phyloP scores from a whole-genome alignment of 2,329 filamentous ascomycete genomes.

The Cordyceps farinosa region DNA sequence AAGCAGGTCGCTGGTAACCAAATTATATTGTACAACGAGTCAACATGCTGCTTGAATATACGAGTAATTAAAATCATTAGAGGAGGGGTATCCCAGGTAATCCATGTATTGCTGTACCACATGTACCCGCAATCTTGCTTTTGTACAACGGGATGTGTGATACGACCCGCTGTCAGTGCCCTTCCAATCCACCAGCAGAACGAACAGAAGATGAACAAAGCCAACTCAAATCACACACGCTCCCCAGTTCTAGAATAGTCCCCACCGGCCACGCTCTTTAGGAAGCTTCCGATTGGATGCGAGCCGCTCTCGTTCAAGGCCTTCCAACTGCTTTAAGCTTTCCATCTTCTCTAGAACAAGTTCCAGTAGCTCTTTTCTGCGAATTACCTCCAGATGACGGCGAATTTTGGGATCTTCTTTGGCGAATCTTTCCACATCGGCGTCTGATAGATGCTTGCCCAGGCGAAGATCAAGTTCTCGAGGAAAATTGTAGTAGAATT shows the following conservation, averaged over 20 bases:
- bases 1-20: background rate
- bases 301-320: slow-evolving; percentile 58
- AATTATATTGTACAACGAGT: background rate
- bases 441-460: slow-evolving; percentile 71
- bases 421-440: slow-evolving; percentile 85
- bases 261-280: slow-evolving; percentile 47
- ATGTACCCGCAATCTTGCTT: background rate
- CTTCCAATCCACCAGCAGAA: background rate
- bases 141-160: background rate
- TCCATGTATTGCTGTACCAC: background rate
- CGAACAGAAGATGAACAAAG: background rate
- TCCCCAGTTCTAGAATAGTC: slow-evolving; percentile 40
- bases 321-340: slow-evolving; percentile 77
- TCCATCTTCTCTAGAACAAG: slow-evolving; percentile 96
- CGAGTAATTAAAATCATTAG: slow-evolving; percentile 10
- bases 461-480: slow-evolving; percentile 85
- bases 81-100: slow-evolving; percentile 30
- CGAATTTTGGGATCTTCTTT: slow-evolving; percentile 89
- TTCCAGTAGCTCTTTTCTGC: slow-evolving; percentile 87
- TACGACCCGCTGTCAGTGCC: background rate
- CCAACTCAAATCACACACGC: background rate
- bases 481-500: slow-evolving; percentile 98
- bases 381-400: slow-evolving; percentile 85
- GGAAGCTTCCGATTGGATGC: slow-evolving; percentile 25
- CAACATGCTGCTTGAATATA: background rate